phyloP scores from a whole-genome alignment of 2,329 filamentous ascomycete species.

The Sporothrix curviconia region DNA sequence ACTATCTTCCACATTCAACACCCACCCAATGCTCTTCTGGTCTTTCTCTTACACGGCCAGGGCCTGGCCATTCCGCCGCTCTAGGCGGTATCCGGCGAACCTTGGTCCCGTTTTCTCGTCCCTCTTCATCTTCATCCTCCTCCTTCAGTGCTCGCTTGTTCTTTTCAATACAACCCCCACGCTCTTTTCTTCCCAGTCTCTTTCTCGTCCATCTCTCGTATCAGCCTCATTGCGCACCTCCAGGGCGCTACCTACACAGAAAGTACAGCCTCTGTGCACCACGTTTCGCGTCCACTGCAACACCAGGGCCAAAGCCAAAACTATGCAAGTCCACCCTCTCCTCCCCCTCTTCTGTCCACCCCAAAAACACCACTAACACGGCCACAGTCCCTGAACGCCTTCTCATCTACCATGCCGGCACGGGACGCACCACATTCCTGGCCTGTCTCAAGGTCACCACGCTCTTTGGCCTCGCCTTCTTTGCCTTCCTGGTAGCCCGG shows the following conservation, averaged over 20 bases:
- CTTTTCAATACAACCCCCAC: neutral
- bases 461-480: conserved; percentile 62
- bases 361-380: neutral
- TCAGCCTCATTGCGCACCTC: neutral
- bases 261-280: neutral
- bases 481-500: conserved; percentile 55
- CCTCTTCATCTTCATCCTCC: neutral
- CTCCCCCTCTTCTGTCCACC: neutral
- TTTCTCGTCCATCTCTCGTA: neutral
- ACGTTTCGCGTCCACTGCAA: neutral
- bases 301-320: neutral
- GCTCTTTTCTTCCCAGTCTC: neutral
- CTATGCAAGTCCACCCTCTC: neutral
- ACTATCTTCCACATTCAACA: neutral
- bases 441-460: conserved; percentile 66
- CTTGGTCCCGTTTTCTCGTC: neutral
- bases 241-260: neutral
- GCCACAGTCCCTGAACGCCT: conserved; percentile 43
- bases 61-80: neutral
- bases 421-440: conserved; percentile 58
- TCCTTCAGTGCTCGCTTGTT: neutral
- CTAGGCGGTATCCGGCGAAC: neutral
- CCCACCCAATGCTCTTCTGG: neutral
- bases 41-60: neutral
- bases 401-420: conserved; percentile 71